These are phyloP conservation scores for Sugiyamaella sp. DNA, from an alignment of 1,139 yeast species.

Conservation along the genomic window DNA sequence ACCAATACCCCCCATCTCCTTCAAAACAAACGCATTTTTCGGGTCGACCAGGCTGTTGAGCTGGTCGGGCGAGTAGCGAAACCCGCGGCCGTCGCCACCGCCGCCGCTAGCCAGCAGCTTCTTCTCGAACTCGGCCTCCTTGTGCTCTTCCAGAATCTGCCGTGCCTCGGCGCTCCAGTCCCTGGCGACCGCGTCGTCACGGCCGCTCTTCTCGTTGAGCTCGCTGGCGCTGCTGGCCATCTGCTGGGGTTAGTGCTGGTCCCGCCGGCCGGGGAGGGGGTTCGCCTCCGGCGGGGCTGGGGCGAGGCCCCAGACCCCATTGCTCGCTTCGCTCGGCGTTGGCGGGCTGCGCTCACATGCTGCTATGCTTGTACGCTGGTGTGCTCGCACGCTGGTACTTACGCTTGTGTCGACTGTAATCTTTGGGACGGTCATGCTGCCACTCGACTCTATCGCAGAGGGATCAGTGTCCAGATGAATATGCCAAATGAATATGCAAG, in stretches of 20 bases:
- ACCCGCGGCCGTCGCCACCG: slow-evolving; percentile 13
- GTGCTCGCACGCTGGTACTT: slow-evolving; percentile 4
- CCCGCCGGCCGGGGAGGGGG: background rate
- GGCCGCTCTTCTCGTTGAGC: background rate
- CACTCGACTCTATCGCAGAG: no score
- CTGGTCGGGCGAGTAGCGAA: slow-evolving; percentile 34
- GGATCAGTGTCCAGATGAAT: background rate
- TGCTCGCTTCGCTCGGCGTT: background rate
- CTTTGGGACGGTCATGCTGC: slow-evolving; percentile 17
- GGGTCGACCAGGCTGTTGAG: slow-evolving; percentile 46
- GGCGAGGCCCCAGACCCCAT: background rate
- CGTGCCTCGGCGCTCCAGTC: slow-evolving; percentile 19
- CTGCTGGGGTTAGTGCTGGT: background rate
- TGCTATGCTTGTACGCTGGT: no score
- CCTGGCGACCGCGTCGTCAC: background rate
- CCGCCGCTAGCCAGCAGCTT: slow-evolving; percentile 10
- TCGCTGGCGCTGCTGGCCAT: background rate
- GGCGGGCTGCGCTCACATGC: no score
- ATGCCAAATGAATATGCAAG: background rate
- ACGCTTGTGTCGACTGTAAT: slow-evolving; percentile 22
- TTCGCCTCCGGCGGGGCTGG: slow-evolving; percentile 12
- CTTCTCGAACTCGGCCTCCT: slow-evolving; percentile 11
- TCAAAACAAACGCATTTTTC: slow-evolving; percentile 44
- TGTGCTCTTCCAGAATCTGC: slow-evolving; percentile 8
- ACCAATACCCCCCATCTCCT: slow-evolving; percentile 37